These are phyloP conservation scores for Lentinus brumalis DNA, from an alignment of 768 basidiomycete genomes.

Conservation along the genomic window DNA sequence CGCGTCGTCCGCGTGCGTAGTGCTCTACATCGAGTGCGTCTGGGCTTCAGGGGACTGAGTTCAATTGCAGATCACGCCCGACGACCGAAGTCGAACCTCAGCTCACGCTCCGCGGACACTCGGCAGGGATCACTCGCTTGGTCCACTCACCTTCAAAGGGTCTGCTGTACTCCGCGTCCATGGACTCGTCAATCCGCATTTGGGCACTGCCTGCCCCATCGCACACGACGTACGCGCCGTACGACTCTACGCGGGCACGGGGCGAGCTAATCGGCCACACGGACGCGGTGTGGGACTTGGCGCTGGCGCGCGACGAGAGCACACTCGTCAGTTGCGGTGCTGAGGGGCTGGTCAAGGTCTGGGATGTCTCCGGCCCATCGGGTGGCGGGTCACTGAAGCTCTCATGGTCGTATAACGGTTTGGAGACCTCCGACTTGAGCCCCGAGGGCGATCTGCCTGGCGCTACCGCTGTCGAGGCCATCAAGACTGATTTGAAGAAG, in stretches of 20 bases:
- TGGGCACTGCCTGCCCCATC: slow-evolving; percentile 80
- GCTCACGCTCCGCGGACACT: slow-evolving; percentile 91
- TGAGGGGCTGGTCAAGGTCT: slow-evolving; percentile 91
- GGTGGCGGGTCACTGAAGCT: slow-evolving; percentile 67
- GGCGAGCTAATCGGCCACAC: slow-evolving; percentile 90
- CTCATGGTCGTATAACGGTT: slow-evolving; percentile 79
- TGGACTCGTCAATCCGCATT: slow-evolving; percentile 91
- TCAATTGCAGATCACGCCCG: slow-evolving; percentile 53
- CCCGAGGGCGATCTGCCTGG: slow-evolving; percentile 56
- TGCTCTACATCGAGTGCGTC: slow-evolving; percentile 13
- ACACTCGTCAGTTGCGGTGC: slow-evolving; percentile 89
- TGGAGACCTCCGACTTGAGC: slow-evolving; percentile 49
- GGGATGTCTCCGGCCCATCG: slow-evolving; percentile 78
- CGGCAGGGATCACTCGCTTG: slow-evolving; percentile 85
- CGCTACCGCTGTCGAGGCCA: slow-evolving; percentile 82
- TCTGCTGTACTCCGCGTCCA: slow-evolving; percentile 85
- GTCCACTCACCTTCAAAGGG: slow-evolving; percentile 76
- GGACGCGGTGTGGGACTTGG: slow-evolving; percentile 96
- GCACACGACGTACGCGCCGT: slow-evolving; percentile 90
- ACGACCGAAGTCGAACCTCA: slow-evolving; percentile 92
- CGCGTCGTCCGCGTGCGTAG: slow-evolving; percentile 74
- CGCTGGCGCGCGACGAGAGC: slow-evolving; percentile 79
- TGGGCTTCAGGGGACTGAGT: slow-evolving; percentile 13
- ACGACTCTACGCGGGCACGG: slow-evolving; percentile 75
- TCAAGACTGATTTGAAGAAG: slow-evolving; percentile 81